phyloP scores from a whole-genome alignment of 129 eudicot species.

The Centrapalus pauciflorus region DNA sequence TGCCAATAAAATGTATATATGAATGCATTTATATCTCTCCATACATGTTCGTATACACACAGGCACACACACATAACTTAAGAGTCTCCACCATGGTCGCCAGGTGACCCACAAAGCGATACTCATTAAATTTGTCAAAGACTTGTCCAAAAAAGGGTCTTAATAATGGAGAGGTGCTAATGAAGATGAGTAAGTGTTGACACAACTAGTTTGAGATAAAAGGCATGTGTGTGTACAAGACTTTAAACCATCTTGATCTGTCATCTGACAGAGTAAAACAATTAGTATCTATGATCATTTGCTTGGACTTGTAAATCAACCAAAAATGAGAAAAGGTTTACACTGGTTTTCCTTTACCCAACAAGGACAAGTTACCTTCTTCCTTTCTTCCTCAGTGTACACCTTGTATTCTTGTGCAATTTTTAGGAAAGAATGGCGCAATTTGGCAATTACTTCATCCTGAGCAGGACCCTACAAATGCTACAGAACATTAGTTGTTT shows the following conservation, averaged over 20 bases:
- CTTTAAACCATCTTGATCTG: background rate
- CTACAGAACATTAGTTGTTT: slow-evolving; percentile 15
- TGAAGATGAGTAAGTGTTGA: too few relatives aligned
- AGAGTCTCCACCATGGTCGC: too few relatives aligned
- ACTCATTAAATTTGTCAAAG: too few relatives aligned
- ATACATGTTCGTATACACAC: too few relatives aligned
- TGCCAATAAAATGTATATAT: too few relatives aligned
- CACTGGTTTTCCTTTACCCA: background rate
- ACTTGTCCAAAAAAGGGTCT: too few relatives aligned
- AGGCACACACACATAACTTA: too few relatives aligned
- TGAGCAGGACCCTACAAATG: slow-evolving; percentile 82
- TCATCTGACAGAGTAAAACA: background rate
- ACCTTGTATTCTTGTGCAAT: slow-evolving; percentile 80
- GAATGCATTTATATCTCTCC: too few relatives aligned
- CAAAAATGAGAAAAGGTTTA: background rate
- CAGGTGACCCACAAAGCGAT: too few relatives aligned
- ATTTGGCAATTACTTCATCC: slow-evolving; percentile 82
- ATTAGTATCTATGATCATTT: background rate
- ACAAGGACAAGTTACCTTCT: slow-evolving; percentile 45
- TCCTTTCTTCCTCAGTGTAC: slow-evolving; percentile 76
- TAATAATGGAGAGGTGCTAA: too few relatives aligned
- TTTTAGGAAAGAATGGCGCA: slow-evolving; percentile 78
- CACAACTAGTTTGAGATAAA: too few relatives aligned
- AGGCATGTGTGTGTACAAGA: too few relatives aligned
- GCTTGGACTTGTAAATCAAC: background rate